phyloP scores from a whole-genome alignment of 1,284 basidiomycete species.

The Ganoderma lingzhi region DNA sequence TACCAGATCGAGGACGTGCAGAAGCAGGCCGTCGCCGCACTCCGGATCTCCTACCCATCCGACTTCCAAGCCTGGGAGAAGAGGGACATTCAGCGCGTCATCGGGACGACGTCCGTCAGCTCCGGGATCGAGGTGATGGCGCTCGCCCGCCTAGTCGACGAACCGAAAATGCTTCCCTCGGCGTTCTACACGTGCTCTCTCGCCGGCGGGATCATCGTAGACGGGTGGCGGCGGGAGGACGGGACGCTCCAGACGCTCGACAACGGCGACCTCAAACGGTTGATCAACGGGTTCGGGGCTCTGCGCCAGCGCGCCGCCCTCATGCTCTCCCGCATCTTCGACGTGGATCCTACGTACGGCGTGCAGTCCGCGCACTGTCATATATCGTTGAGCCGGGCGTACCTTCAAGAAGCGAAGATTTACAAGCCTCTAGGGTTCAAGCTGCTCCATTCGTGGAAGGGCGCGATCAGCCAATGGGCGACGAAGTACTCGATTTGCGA shows the following conservation, averaged over 20 bases:
- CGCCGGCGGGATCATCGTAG: background rate
- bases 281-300: conserved; percentile 5
- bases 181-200: conserved; percentile 16
- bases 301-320: background rate
- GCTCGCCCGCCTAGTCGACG: conserved; percentile 19
- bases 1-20: conserved; percentile 1
- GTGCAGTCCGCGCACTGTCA: background rate
- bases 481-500: background rate
- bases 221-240: conserved; percentile 15
- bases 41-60: background rate
- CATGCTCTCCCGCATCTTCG: background rate
- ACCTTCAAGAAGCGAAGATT: background rate
- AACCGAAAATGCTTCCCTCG: conserved; percentile 11
- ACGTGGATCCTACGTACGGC: background rate
- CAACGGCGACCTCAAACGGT: conserved; percentile 13
- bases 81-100: background rate
- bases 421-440: background rate
- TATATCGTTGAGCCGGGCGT: background rate
- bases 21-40: conserved; percentile 3
- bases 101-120: background rate
- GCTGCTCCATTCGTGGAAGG: conserved; percentile 4
- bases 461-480: background rate
- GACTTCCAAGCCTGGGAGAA: conserved; percentile 12
- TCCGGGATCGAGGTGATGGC: conserved; percentile 19
- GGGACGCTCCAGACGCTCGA: conserved; percentile 11